Evolutionary conservation across 169 alveolate species (phyloP).

Genomic region (Perkinsus olseni): DNA sequence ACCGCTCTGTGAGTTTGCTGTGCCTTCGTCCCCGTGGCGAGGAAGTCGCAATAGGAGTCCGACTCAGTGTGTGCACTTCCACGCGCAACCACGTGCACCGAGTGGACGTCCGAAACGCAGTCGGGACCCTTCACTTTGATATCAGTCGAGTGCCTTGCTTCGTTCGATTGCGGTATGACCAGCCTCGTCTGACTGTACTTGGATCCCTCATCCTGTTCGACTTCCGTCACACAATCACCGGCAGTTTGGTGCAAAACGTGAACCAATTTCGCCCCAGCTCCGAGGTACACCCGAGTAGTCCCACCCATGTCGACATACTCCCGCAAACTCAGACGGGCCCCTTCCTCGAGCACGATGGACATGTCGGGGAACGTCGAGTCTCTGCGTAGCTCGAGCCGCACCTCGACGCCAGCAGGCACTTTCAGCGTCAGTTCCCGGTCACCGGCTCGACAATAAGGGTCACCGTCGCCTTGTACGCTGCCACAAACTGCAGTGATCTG

Average conservation of each 20-base stretch:
- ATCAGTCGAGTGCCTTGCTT: not conserved
- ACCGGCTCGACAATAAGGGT: not conserved
- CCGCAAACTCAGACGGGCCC: not conserved
- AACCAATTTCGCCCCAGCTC: not conserved
- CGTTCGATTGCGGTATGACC: not conserved
- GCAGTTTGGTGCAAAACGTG: not conserved
- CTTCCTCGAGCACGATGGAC: not conserved
- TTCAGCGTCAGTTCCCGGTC: not conserved
- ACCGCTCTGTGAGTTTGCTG: not conserved
- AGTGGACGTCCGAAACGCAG: not conserved
- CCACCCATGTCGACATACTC: not conserved
- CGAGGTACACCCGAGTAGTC: not conserved
- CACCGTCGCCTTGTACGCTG: not conserved
- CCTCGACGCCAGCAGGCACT: not conserved
- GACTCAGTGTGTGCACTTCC: not conserved
- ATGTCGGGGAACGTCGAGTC: not conserved
- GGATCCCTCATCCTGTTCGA: not conserved
- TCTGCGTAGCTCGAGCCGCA: not conserved
- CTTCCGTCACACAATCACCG: not conserved
- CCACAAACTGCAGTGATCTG: not conserved
- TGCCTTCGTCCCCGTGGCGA: not conserved
- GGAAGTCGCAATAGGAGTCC: not conserved
- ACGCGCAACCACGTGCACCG: not conserved
- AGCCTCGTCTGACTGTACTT: not conserved
- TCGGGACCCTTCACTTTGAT: not conserved